Conservation (phyloP, 768 basidiomycete species). For the Suillus occidentalis region DNA sequence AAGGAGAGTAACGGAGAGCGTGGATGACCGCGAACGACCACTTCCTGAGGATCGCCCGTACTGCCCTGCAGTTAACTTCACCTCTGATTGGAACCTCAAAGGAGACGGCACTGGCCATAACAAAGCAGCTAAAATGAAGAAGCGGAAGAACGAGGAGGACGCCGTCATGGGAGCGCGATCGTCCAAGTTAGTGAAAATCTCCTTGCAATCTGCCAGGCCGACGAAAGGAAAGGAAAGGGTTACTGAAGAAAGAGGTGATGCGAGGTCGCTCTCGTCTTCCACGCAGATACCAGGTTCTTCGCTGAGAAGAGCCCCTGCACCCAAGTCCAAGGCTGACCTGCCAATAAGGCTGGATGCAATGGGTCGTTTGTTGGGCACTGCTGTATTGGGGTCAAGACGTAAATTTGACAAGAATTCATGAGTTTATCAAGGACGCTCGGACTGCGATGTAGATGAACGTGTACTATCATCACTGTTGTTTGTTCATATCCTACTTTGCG, state of each 20-base stretch:
- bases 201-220: conserved; percentile 14
- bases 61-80: background rate
- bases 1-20: background rate
- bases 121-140: conserved; percentile 11
- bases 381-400: conserved; percentile 29
- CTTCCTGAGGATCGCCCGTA: conserved; percentile 8
- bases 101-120: background rate
- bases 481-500: background rate
- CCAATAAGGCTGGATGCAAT: conserved; percentile 23
- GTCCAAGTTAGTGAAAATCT: conserved; percentile 14
- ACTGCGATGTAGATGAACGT: background rate
- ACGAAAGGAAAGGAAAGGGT: conserved; percentile 24
- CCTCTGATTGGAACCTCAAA: background rate
- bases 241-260: conserved; percentile 6
- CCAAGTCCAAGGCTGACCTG: background rate
- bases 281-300: background rate
- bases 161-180: conserved; percentile 9
- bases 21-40: conserved; percentile 2
- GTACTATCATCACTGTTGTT: background rate
- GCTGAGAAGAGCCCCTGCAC: background rate
- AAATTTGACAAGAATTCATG: conserved; percentile 33
- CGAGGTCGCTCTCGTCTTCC: conserved; percentile 1
- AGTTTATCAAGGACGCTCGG: conserved; percentile 2
- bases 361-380: conserved; percentile 24
- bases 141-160: conserved; percentile 10